Base-by-base conservation (phyloP, 768 basidiomycete genomes). In the Tricholoma bakamatsutake region DNA sequence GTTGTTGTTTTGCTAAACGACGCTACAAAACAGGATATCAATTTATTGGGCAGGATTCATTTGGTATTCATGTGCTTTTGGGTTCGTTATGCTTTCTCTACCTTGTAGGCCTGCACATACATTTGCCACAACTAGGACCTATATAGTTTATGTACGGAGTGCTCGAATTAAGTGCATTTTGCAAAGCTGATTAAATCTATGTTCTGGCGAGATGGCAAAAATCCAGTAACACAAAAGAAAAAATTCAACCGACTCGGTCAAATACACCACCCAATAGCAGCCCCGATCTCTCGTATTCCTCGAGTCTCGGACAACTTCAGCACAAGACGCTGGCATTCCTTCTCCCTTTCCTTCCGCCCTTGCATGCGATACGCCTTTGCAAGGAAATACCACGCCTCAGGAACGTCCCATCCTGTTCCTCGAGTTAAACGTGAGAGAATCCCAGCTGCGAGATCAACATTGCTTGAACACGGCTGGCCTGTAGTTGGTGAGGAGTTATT, bases 361-460 rank as follows among this genome's bases (percentile, higher is more conserved):
- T 63, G 64, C 49, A 85, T 65, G 48, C 86, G 84, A 64, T 88
- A 88, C 21, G 87, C 87, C 63, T 86, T 91, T 5, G 86, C 90
- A 12, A 98, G 78, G 67, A 85, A 90, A 69, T 88, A 96, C 96
- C 96, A 99, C 24, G 90, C 95, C 67, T 98, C 96, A 0, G 94
- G 83, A 1, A 89, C 80, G 67, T 97, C 88, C 93, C 94, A 98
- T 10, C 88, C 96, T 0, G 76, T 73, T 0, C 88, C 90, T 39
- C 83, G 81, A 0, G 93, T 90, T 48, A 93, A 65, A 59, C 89
- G 83, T 1, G 80, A 80, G 27, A 98, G 77, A 63, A 95, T 72
- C 2, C 88, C 87, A 4, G 90, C 92, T 0, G 91, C 91, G 37
- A 97, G 76, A 64, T 96, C 92, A 7, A 88, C 77, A 63, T 86